Conservation (phyloP, 805 yeast genomes). For the Naumovozyma dairenensis region DNA sequence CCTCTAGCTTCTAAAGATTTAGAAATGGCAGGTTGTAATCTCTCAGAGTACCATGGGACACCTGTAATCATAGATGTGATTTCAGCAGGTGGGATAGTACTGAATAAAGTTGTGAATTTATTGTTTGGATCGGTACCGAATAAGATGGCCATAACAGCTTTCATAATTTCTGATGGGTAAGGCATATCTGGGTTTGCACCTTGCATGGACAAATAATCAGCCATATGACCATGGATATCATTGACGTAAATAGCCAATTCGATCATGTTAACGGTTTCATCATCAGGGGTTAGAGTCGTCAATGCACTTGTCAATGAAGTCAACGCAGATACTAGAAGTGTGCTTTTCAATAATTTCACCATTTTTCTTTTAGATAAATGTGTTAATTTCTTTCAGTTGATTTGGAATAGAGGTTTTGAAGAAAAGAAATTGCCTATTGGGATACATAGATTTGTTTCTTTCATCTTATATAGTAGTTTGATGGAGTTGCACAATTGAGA, state of each 20-base stretch:
- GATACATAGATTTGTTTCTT: too few species aligned
- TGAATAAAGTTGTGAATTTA: conserved; percentile 26
- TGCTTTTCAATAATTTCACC: too few species aligned
- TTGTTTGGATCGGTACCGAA: conserved; percentile 21
- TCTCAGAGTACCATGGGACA: conserved; percentile 29
- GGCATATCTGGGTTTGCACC: conserved; percentile 6
- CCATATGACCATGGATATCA: conserved; percentile 6
- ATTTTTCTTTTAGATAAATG: too few species aligned
- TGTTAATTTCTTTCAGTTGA: too few species aligned
- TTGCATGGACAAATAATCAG: conserved; percentile 5
- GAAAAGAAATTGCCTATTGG: too few species aligned
- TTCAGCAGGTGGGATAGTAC: conserved; percentile 19
- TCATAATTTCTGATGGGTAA: conserved; percentile 6
- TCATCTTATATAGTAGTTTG: too few species aligned
- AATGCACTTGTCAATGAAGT: conserved; percentile 5
- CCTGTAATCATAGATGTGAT: conserved; percentile 21
- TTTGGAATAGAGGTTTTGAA: too few species aligned
- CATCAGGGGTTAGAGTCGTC: conserved; percentile 4
- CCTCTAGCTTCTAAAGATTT: neutral
- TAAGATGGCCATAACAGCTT: conserved; percentile 24
- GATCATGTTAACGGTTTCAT: conserved; percentile 1
- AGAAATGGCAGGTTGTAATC: conserved; percentile 15
- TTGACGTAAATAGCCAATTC: conserved; percentile 7
- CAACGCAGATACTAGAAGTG: neutral
- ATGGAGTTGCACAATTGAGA: too few species aligned